Conservation (phyloP, 768 basidiomycete species). For the Leccinum rimulosum region DNA sequence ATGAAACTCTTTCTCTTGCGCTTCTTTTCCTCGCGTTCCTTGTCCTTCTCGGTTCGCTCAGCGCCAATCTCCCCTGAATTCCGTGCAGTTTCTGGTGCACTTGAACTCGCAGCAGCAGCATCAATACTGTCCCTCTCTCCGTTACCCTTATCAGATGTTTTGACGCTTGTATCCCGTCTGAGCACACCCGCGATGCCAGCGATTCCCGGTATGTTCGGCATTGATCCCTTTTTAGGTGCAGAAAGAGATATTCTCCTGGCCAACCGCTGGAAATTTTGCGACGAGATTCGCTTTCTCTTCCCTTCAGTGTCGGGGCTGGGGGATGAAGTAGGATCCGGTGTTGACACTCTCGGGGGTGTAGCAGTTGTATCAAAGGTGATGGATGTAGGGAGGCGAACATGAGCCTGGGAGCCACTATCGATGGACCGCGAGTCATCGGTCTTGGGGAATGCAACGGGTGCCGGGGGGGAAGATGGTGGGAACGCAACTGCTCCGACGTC, state of each 20-base stretch:
- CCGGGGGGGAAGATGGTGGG: slow-evolving; percentile 33
- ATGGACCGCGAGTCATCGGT: slow-evolving; percentile 34
- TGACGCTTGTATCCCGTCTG: slow-evolving; percentile 33
- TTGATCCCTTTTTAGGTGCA: slow-evolving; percentile 54
- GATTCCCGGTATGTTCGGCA: slow-evolving; percentile 38
- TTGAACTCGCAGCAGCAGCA: slow-evolving; percentile 18
- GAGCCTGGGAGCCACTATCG: slow-evolving; percentile 27
- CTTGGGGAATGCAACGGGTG: slow-evolving; percentile 43
- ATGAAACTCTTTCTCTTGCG: slow-evolving; percentile 59
- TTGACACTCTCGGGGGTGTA: slow-evolving; percentile 65
- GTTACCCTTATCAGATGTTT: slow-evolving; percentile 40
- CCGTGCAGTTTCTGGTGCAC: slow-evolving; percentile 41
- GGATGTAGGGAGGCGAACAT: slow-evolving; percentile 28
- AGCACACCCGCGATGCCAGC: slow-evolving; percentile 30
- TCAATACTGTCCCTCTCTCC: slow-evolving; percentile 25
- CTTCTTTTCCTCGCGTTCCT: slow-evolving; percentile 56
- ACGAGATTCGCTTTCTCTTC: slow-evolving; percentile 77
- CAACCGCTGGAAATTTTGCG: slow-evolving; percentile 82
- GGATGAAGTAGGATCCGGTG: slow-evolving; percentile 59
- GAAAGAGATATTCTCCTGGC: slow-evolving; percentile 70
- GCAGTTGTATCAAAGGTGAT: slow-evolving; percentile 63
- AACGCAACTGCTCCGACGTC: slow-evolving; percentile 32
- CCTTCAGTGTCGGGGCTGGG: slow-evolving; percentile 69
- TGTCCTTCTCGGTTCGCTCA: slow-evolving; percentile 50
- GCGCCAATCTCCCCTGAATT: slow-evolving; percentile 48